Evolutionary conservation across 306 rosid species (phyloP).

Genomic region (Begonia peltatifolia): DNA sequence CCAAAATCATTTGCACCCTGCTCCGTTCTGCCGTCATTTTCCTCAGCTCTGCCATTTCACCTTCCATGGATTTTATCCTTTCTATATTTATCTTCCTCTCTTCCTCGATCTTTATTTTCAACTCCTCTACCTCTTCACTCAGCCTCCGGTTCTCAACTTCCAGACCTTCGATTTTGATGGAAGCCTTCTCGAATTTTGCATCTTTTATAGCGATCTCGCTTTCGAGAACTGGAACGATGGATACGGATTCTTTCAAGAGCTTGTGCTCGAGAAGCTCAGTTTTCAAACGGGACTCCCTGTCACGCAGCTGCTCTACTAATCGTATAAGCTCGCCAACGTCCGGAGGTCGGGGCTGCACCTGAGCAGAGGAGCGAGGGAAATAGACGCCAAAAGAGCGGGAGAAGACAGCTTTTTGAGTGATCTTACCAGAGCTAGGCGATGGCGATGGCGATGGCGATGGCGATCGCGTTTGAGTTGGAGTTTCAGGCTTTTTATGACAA

Average conservation of each 20-base stretch:
- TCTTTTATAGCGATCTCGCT: constrained; percentile 43
- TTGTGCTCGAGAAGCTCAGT: constrained; percentile 81
- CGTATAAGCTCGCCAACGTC: constrained; percentile 84
- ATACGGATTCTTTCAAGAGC: constrained; percentile 61
- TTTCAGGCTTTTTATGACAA: constrained; percentile 12
- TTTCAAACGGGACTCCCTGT: constrained; percentile 78
- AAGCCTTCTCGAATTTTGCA: constrained; percentile 36
- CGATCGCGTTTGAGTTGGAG: constrained; percentile 47
- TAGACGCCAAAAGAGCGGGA: constrained; percentile 72
- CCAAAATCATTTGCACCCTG: constrained; percentile 15
- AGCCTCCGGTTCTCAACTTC: constrained; percentile 43
- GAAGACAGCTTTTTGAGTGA: constrained; percentile 61
- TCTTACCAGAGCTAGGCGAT: constrained; percentile 33
- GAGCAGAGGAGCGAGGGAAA: constrained; percentile 90
- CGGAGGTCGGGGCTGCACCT: constrained; percentile 91
- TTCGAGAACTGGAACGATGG: constrained; percentile 69
- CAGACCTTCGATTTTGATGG: constrained; percentile 21
- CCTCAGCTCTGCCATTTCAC: constrained; percentile 47
- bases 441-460: constrained; percentile 28
- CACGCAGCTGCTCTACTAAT: constrained; percentile 75
- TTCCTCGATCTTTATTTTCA: constrained; percentile 21
- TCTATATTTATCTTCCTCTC: constrained; percentile 29
- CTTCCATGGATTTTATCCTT: constrained; percentile 40
- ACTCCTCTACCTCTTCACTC: constrained; percentile 24
- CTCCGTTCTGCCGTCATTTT: constrained; percentile 30